A percentile compares a stretch with the other conserved stretches of the same genome.
Evolutionary conservation across 352 stramenopile species (phyloP).

Genomic region (Elongisporangium senticosum): DNA sequence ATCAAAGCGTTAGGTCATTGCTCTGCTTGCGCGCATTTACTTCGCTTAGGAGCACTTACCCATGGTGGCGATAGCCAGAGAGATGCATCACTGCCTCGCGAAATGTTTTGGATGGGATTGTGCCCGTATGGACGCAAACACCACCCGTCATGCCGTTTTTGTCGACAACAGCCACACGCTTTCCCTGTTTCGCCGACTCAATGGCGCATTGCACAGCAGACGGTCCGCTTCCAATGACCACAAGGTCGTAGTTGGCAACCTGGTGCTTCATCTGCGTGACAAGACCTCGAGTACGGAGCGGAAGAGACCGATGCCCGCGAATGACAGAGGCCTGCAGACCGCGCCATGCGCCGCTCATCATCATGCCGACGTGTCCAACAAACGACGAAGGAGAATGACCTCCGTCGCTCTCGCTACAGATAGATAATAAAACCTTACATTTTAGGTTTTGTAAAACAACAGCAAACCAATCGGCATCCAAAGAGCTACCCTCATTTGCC

Average conservation of each 20-base stretch:
- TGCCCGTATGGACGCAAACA: constrained; percentile 83
- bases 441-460: not conserved
- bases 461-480: not conserved
- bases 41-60: constrained; percentile 12
- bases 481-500: not conserved
- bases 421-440: not conserved
- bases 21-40: not conserved
- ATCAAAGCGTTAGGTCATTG: not conserved
- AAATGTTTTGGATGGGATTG: constrained; percentile 88
- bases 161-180: constrained; percentile 76
- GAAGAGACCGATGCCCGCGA: not conserved
- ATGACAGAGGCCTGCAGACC: not conserved
- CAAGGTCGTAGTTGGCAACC: constrained; percentile 68
- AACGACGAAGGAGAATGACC: not conserved
- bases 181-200: constrained; percentile 79
- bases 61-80: constrained; percentile 86
- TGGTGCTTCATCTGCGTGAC: constrained; percentile 23
- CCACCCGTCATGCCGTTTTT: constrained; percentile 53
- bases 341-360: not conserved
- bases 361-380: not conserved
- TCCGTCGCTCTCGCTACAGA: not conserved
- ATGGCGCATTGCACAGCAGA: constrained; percentile 84
- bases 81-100: constrained; percentile 87
- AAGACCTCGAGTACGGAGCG: not conserved
- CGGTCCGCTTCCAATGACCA: constrained; percentile 84